Percentiles rank a stretch among this genome's conserved stretches.
These are phyloP conservation scores for Lepidium didymum DNA, from an alignment of 345 rosid species.

Conservation along the genomic window DNA sequence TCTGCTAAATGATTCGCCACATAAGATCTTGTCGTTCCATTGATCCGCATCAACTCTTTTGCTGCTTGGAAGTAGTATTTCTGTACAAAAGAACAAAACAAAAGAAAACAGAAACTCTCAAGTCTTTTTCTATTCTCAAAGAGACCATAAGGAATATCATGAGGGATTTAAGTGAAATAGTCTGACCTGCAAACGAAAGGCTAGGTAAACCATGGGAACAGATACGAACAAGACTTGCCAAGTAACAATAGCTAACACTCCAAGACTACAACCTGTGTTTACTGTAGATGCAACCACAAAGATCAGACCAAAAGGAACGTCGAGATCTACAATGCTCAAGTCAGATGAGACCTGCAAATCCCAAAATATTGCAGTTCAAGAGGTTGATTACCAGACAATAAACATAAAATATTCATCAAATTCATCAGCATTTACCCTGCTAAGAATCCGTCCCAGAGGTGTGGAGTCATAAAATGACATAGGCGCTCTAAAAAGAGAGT, in stretches of 20 bases:
- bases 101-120: background rate
- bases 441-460: constrained; percentile 75
- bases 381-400: background rate
- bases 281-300: constrained; percentile 57
- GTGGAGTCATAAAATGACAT: constrained; percentile 93
- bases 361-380: background rate
- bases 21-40: constrained; percentile 85
- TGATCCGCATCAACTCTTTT: constrained; percentile 83
- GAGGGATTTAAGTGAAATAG: background rate
- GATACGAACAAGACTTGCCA: constrained; percentile 90
- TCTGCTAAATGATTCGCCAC: constrained; percentile 95
- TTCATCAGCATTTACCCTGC: constrained; percentile 35
- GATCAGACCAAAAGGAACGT: constrained; percentile 61
- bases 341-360: constrained; percentile 60
- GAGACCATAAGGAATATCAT: background rate
- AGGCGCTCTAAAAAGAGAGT: constrained; percentile 71
- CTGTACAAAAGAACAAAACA: constrained; percentile 28
- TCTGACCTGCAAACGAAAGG: constrained; percentile 72
- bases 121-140: background rate
- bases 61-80: constrained; percentile 75
- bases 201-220: constrained; percentile 58
- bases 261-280: constrained; percentile 59
- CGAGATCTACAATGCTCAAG: constrained; percentile 88
- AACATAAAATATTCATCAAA: background rate
- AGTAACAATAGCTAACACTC: constrained; percentile 70